Base-by-base conservation (phyloP, 495 filamentous ascomycete genomes). In the Aspergillus panamensis region DNA sequence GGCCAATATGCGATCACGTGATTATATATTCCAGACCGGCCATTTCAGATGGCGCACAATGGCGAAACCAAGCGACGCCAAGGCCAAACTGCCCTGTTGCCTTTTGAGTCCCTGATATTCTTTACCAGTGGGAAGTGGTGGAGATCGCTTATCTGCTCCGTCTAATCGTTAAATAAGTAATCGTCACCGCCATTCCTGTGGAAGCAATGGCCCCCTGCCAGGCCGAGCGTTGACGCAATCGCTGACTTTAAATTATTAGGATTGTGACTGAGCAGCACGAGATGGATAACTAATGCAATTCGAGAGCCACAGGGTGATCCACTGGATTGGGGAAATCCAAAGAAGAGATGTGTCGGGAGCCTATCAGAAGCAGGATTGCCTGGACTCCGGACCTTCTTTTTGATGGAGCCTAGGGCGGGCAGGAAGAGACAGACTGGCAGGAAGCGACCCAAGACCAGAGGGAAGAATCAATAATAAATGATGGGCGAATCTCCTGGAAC, bases 281-380 rank as follows among this genome's bases (percentile, higher is more conserved):
- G 52, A 51, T 44, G 43, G 44, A 53, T 61, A 35, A 44, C 37
- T 47, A 48, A 50, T 57, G 60, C 60, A 54, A 55, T 37, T 32
- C 37, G 37, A 48, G 51, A 20, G 25, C 25, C 25, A 25, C 25
- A 25, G 25, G 25, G 2, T 35, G 64, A 63, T 63, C 64, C 61
- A 61, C 55, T 62, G 53, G 55, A 30, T 53, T 58, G 60, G 60
- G 60, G 64, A 57, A 45, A 33, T 20, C 49, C 25, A 53, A 56
- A 44, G 40, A 45, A 30, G 44, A 31, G 39, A 39, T 17, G 25
- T 12, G 21, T 54, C 40, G 58, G 53, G 57, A 60, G 35, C 65
- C 65, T 67, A 67, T 67, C 65, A 67, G 61, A 30, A 40, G 35
- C 42, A 45, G 53, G 29, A n/a, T 21, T 32, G 53, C 44, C 30